Evolutionary conservation across 176 grass and related monocot genomes (phyloP), one percentile per base, ranked within the genome.

Genomic region (Themeda triandra): DNA sequence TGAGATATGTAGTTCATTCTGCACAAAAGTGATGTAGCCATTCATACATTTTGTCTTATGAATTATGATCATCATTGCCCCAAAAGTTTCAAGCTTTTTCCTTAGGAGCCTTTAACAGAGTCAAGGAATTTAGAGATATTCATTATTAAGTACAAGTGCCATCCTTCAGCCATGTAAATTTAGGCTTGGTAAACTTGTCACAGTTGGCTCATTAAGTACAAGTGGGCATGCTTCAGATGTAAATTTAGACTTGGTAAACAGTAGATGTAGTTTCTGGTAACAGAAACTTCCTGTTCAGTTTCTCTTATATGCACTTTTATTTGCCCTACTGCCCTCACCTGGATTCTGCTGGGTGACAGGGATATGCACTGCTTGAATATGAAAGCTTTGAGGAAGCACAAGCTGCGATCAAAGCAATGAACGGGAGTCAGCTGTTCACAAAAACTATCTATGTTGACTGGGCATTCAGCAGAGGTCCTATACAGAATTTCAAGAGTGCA

Each of bases 331-430:
- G 25, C 54, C 12, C 14, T 14, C 27, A 67, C 28, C 58, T 86
- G 23, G 25, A 14, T 79, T 67, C n/a, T 67, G 73, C n/a, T 87
- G n/a, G 18, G 51, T 51, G 39, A 83, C 59, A 92, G 91, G 91
- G 91, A 87, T 92, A 92, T 82, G 91, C 84, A 25, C 79, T 92
- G 65, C 75, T 92, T 80, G 91, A 92, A 78, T 92, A 92, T 82
- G 84, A 66, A 80, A 81, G 14, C 77, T 92, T 84, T 87, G 71
- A 92, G 71, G 87, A 89, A 84, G 87, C 91, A 14, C 76, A 87
- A 39, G 70, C 81, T 81, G 87, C 81, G 2, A 89, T 92, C 45
- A 87, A 36, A 77, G 42, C 64, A 54, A 86, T 89, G 91, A 84
- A 87, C 78, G 91, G 80, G 72, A 60, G 19, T 32, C 42, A 89